phyloP scores from a whole-genome alignment of 768 basidiomycete genomes.

The Kondoa malvinella region DNA sequence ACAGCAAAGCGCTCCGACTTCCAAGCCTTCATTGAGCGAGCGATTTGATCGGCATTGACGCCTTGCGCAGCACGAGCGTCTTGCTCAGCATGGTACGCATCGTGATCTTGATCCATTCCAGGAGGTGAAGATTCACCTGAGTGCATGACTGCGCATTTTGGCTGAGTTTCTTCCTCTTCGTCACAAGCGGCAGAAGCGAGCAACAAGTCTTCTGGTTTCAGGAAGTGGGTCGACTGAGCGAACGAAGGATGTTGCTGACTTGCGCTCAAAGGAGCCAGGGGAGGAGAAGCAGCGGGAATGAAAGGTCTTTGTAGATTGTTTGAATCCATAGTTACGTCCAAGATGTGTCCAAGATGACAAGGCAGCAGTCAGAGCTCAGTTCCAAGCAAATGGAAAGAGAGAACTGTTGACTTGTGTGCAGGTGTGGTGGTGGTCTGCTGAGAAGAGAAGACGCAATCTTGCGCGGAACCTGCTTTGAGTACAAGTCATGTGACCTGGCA shows the following conservation, averaged over 20 bases:
- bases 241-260: neutral
- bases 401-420: too few relatives aligned
- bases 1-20: neutral
- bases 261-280: neutral
- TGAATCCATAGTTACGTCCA: too few relatives aligned
- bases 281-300: neutral
- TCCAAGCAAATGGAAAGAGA: too few relatives aligned
- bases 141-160: neutral
- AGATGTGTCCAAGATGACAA: too few relatives aligned
- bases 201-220: neutral
- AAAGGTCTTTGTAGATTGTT: neutral
- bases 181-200: neutral
- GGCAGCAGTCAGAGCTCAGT: too few relatives aligned
- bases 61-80: too few relatives aligned
- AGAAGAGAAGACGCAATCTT: too few relatives aligned
- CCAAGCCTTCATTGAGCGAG: neutral
- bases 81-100: neutral
- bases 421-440: too few relatives aligned
- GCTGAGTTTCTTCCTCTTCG: neutral
- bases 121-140: neutral
- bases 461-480: too few relatives aligned
- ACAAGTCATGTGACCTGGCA: too few relatives aligned
- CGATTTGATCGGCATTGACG: neutral
- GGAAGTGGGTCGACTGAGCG: neutral
- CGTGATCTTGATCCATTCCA: neutral